A percentile compares a stretch with the other conserved stretches of the same genome.
phyloP scores from a whole-genome alignment of 371 early-diverging fungal genomes.

The Mortierella sp. region DNA sequence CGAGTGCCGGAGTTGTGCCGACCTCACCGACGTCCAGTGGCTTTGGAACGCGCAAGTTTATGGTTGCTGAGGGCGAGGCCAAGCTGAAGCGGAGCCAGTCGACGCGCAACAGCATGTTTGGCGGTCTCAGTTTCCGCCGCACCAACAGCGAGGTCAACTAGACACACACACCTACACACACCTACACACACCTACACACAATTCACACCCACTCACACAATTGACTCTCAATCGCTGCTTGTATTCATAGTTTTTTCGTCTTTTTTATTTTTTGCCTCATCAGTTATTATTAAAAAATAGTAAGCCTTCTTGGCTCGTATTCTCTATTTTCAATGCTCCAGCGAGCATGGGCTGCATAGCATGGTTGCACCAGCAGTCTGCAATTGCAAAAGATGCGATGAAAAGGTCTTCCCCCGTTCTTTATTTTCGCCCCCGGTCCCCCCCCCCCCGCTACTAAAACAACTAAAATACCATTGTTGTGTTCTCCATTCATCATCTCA shows the following conservation, averaged over 20 bases:
- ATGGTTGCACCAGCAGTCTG: not conserved
- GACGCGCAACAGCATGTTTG: slow-evolving; percentile 44
- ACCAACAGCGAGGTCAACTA: slow-evolving; percentile 25
- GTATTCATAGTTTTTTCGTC: too few relatives aligned
- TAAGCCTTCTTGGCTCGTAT: too few relatives aligned
- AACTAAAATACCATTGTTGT: not conserved
- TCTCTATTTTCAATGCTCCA: too few relatives aligned
- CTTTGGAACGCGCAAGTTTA: slow-evolving; percentile 55
- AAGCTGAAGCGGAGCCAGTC: slow-evolving; percentile 50
- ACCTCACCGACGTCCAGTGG: slow-evolving; percentile 26
- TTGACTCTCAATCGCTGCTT: too few relatives aligned
- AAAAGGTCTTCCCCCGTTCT: not conserved
- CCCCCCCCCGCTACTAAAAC: too few relatives aligned
- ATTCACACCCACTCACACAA: too few relatives aligned
- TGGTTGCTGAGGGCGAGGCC: slow-evolving; percentile 28
- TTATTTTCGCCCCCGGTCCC: too few relatives aligned
- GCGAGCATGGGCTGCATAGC: too few relatives aligned
- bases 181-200: too few relatives aligned
- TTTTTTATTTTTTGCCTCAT: too few relatives aligned
- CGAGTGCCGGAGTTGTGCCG: slow-evolving; percentile 53
- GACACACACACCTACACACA: too few relatives aligned
- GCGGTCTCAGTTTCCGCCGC: slow-evolving; percentile 47
- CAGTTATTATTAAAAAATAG: too few relatives aligned
- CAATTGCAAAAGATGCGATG: not conserved
- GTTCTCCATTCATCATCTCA: not conserved